Evolutionary conservation across 805 yeast species (phyloP).

Genomic region (Ogataea zsoltii): DNA sequence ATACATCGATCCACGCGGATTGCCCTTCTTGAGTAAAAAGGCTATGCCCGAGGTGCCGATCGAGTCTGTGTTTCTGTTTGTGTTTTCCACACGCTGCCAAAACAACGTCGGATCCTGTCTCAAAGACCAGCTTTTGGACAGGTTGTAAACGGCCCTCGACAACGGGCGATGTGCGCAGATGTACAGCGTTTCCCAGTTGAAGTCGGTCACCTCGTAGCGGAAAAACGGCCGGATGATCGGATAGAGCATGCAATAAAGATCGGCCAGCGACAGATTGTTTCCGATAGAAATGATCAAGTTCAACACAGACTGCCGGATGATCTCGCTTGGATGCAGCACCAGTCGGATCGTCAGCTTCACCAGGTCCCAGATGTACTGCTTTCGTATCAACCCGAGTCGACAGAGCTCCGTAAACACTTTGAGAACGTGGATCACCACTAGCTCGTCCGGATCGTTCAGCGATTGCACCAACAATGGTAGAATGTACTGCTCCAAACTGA

Average conservation of each 20-base stretch:
- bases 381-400: conserved; percentile 55
- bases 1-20: conserved; percentile 16
- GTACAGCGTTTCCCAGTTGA: conserved; percentile 64
- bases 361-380: conserved; percentile 55
- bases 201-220: conserved; percentile 71
- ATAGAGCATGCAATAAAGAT: conserved; percentile 76
- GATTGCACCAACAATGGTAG: conserved; percentile 85
- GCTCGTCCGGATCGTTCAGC: conserved; percentile 78
- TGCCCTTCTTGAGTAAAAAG: conserved; percentile 31
- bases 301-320: conserved; percentile 74
- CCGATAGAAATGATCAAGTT: conserved; percentile 63
- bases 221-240: conserved; percentile 79
- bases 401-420: conserved; percentile 56
- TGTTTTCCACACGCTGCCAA: conserved; percentile 60
- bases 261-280: conserved; percentile 67
- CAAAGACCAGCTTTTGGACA: conserved; percentile 70
- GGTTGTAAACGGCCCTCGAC: conserved; percentile 61
- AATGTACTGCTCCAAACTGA: conserved; percentile 83
- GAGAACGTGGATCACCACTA: conserved; percentile 72
- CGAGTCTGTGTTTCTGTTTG: conserved; percentile 35
- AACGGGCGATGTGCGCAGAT: conserved; percentile 70
- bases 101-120: conserved; percentile 69
- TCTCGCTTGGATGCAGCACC: conserved; percentile 80
- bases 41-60: conserved; percentile 46
- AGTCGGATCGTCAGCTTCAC: conserved; percentile 53